Conservation (phyloP, 2,329 filamentous ascomycete species). For the Cladorrhinum sp. region DNA sequence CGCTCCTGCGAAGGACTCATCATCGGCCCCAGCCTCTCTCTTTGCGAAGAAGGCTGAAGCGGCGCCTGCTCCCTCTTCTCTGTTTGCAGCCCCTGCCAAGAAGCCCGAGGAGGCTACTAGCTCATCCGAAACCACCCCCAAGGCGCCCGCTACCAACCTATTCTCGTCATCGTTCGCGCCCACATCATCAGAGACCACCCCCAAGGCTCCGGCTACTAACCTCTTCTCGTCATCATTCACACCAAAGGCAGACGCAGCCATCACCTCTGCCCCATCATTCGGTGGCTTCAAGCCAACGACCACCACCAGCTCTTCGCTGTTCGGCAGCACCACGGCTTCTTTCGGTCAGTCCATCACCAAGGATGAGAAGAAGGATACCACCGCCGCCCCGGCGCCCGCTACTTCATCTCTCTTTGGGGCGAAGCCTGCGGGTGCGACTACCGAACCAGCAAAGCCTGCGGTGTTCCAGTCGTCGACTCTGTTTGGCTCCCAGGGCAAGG, state of each 20-base stretch:
- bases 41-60: constrained; percentile 25
- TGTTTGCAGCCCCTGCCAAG: constrained; percentile 21
- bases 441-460: constrained; percentile 24
- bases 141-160: neutral
- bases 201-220: constrained; percentile 3
- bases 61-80: constrained; percentile 4
- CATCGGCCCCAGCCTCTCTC: constrained; percentile 18
- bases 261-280: constrained; percentile 9
- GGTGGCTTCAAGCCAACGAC: constrained; percentile 15
- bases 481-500: constrained; percentile 36
- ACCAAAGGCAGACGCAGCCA: constrained; percentile 13
- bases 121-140: neutral
- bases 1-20: constrained; percentile 16
- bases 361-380: constrained; percentile 19
- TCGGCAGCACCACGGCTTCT: constrained; percentile 15
- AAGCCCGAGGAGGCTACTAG: constrained; percentile 16
- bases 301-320: constrained; percentile 18
- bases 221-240: constrained; percentile 8
- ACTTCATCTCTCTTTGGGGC: constrained; percentile 24
- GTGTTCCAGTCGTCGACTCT: constrained; percentile 34
- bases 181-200: neutral
- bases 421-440: constrained; percentile 14
- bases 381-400: constrained; percentile 19
- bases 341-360: constrained; percentile 16
- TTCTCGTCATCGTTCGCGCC: constrained; percentile 12